Evolutionary conservation across 1,284 basidiomycete genomes (phyloP).

Genomic region (Ganoderma multipileum): DNA sequence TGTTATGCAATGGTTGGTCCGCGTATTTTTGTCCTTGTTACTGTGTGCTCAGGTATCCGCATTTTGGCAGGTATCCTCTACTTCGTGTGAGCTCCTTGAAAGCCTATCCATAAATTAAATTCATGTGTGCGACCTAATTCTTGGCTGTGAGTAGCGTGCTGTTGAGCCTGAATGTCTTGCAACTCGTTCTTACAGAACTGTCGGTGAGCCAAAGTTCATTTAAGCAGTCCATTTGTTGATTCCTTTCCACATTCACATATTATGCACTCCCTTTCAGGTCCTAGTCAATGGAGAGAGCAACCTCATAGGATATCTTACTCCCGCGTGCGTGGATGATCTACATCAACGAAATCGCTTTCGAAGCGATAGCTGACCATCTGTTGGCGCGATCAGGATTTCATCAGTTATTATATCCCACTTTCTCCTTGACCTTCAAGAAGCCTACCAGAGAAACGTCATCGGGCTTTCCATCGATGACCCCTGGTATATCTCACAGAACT

Average conservation of each 20-base stretch:
- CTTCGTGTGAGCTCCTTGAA: background rate
- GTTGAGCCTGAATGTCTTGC: background rate
- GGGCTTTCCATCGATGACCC: constrained; percentile 42
- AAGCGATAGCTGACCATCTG: too few relatives aligned
- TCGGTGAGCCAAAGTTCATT: background rate
- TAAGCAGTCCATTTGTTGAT: background rate
- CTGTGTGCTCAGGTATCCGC: background rate
- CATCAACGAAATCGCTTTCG: too few relatives aligned
- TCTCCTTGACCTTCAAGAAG: background rate
- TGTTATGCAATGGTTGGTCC: background rate
- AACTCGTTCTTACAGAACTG: background rate
- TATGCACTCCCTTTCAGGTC: too few relatives aligned
- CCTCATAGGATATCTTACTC: too few relatives aligned
- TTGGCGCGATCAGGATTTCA: background rate
- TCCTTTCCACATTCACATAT: background rate
- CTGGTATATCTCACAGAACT: background rate
- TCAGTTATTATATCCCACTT: background rate
- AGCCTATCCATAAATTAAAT: background rate
- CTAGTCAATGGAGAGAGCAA: too few relatives aligned
- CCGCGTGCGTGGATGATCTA: too few relatives aligned
- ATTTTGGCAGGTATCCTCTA: background rate
- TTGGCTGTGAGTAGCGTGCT: background rate
- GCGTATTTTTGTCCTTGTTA: background rate
- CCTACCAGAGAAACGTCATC: constrained; percentile 39
- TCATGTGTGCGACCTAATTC: background rate